Evolutionary conservation across 306 rosid genomes (phyloP).

Genomic region (Cicer bijugum): DNA sequence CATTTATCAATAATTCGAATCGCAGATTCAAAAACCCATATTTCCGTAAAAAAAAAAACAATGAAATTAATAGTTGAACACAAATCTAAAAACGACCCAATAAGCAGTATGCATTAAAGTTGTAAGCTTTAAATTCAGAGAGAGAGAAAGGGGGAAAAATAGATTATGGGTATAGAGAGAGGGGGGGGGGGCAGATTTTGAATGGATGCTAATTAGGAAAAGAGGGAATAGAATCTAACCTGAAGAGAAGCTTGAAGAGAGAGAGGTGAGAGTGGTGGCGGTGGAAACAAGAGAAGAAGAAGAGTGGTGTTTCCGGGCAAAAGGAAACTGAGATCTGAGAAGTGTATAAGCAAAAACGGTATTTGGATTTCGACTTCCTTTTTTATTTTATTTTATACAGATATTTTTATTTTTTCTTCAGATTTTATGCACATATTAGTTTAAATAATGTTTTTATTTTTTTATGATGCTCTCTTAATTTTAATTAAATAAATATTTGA

Average conservation of each 20-base stretch:
- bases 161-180: neutral
- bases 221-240: constrained; percentile 6
- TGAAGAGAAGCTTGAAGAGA: constrained; percentile 15
- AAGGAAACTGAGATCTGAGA: constrained; percentile 46
- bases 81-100: constrained; percentile 34
- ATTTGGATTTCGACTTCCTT: neutral
- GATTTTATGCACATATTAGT: no score
- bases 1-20: neutral
- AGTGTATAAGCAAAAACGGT: constrained; percentile 21
- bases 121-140: neutral
- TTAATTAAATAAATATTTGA: no score
- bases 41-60: neutral
- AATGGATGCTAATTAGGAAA: neutral
- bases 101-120: constrained; percentile 9
- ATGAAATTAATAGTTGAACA: neutral
- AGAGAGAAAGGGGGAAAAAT: neutral
- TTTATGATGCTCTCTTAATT: no score
- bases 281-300: neutral
- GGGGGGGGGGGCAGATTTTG: neutral
- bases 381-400: neutral
- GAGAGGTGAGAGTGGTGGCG: neutral
- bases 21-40: constrained; percentile 30
- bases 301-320: constrained; percentile 18
- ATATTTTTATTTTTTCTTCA: no score
- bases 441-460: no score